Evolutionary conservation across 331 rosid species (phyloP).

Genomic region (Spiraea crenata): DNA sequence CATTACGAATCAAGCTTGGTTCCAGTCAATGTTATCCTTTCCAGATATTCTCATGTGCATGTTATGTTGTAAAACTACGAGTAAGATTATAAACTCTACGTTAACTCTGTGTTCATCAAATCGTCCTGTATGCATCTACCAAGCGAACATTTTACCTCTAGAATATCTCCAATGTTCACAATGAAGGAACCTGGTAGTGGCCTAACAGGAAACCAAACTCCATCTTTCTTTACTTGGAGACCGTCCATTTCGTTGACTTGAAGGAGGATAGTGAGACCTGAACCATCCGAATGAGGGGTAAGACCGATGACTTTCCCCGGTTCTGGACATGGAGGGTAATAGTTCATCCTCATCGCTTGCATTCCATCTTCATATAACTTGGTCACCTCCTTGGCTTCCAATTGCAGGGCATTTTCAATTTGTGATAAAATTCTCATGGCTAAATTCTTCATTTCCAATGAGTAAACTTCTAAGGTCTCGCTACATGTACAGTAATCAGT

Average conservation of each 20-base stretch:
- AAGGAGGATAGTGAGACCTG: conserved; percentile 25
- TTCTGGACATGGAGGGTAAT: conserved; percentile 33
- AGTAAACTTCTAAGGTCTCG: conserved; percentile 21
- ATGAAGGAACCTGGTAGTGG: conserved; percentile 34
- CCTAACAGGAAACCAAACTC: conserved; percentile 29
- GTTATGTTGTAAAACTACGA: no score
- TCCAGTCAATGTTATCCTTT: no score
- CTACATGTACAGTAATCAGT: background rate
- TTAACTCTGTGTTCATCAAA: no score
- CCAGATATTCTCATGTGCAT: no score
- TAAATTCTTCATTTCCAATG: conserved; percentile 12
- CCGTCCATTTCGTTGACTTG: conserved; percentile 31
- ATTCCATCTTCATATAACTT: conserved; percentile 8
- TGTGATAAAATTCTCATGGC: conserved; percentile 7
- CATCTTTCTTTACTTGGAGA: conserved; percentile 35
- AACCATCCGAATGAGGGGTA: conserved; percentile 27
- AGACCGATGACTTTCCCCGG: conserved; percentile 19
- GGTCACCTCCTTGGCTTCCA: conserved; percentile 11
- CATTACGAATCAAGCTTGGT: no score
- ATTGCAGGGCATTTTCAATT: conserved; percentile 26
- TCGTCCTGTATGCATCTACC: no score
- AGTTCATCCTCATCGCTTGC: conserved; percentile 27
- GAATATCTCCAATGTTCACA: conserved; percentile 31
- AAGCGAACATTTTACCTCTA: conserved; percentile 26
- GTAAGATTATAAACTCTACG: no score